Evolutionary conservation across 176 grass and related monocot species (phyloP).

Genomic region (Oryza glumipatula): DNA sequence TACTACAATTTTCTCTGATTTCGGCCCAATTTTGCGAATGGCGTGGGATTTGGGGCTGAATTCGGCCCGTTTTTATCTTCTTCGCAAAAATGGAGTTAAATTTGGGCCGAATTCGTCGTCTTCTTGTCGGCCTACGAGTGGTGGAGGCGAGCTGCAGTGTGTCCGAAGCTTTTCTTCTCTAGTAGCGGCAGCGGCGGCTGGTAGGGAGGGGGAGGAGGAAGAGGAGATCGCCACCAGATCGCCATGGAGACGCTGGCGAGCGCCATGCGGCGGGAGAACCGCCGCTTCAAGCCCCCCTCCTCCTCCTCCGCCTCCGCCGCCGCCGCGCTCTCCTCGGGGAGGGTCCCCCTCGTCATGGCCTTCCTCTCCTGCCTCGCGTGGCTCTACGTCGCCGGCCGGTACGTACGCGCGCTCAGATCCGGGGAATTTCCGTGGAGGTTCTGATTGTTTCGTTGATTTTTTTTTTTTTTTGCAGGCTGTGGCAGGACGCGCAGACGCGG

Average conservation of each 20-base stretch:
- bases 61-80: not conserved
- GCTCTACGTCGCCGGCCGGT: slow-evolving; percentile 95
- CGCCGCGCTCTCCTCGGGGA: slow-evolving; percentile 42
- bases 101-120: not conserved
- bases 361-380: slow-evolving; percentile 98
- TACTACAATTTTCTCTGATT: too few species aligned
- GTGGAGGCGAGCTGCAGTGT: not conserved
- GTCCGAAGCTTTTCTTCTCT: not conserved
- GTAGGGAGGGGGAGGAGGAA: not conserved
- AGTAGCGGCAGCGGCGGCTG: not conserved
- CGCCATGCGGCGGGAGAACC: slow-evolving; percentile 57
- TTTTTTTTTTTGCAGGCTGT: slow-evolving; percentile 53
- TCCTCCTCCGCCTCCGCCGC: not conserved
- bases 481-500: slow-evolving; percentile 93
- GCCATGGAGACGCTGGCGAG: slow-evolving; percentile 80
- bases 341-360: slow-evolving; percentile 71
- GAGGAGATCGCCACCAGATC: slow-evolving; percentile 55
- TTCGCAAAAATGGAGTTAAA: too few species aligned
- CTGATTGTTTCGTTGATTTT: not conserved
- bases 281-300: slow-evolving; percentile 51
- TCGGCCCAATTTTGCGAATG: too few species aligned
- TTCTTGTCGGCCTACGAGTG: not conserved
- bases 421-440: not conserved
- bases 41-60: not conserved
- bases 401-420: slow-evolving; percentile 34